These are phyloP conservation scores for Mycosphaerella arachidis DNA, from an alignment of 2,329 filamentous ascomycete genomes.

Conservation along the genomic window DNA sequence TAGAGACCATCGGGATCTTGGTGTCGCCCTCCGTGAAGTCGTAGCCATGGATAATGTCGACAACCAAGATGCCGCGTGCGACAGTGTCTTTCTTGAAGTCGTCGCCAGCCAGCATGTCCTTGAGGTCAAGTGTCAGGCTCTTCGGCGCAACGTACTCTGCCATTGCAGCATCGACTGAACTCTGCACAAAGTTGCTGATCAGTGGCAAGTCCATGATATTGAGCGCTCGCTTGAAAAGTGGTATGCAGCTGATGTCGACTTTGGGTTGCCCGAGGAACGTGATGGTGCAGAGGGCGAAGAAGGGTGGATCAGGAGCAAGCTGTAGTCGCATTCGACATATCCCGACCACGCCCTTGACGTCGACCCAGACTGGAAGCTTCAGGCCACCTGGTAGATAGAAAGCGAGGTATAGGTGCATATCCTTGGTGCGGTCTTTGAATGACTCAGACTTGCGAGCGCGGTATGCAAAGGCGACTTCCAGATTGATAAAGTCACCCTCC, in stretches of 20 bases:
- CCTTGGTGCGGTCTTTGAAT: constrained; percentile 60
- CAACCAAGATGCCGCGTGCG: constrained; percentile 60
- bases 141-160: constrained; percentile 74
- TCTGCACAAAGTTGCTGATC: constrained; percentile 71
- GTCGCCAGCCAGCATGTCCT: constrained; percentile 72
- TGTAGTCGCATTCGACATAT: constrained; percentile 66
- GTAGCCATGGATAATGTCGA: constrained; percentile 62
- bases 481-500: constrained; percentile 72
- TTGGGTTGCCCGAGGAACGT: constrained; percentile 73
- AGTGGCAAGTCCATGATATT: constrained; percentile 73
- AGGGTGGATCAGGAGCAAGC: constrained; percentile 70
- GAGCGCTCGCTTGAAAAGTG: constrained; percentile 62
- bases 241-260: constrained; percentile 65
- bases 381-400: constrained; percentile 57
- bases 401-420: constrained; percentile 67
- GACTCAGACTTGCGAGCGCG: constrained; percentile 56
- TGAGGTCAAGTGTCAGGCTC: constrained; percentile 67
- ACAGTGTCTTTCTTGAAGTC: constrained; percentile 73
- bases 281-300: constrained; percentile 69
- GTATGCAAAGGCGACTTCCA: constrained; percentile 72
- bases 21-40: constrained; percentile 69
- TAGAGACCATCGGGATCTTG: constrained; percentile 52
- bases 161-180: constrained; percentile 67
- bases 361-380: constrained; percentile 66
- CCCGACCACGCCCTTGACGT: constrained; percentile 67